Evolutionary conservation across 2,329 filamentous ascomycete species (phyloP).

Genomic region (Dryadomyces quercivorus): DNA sequence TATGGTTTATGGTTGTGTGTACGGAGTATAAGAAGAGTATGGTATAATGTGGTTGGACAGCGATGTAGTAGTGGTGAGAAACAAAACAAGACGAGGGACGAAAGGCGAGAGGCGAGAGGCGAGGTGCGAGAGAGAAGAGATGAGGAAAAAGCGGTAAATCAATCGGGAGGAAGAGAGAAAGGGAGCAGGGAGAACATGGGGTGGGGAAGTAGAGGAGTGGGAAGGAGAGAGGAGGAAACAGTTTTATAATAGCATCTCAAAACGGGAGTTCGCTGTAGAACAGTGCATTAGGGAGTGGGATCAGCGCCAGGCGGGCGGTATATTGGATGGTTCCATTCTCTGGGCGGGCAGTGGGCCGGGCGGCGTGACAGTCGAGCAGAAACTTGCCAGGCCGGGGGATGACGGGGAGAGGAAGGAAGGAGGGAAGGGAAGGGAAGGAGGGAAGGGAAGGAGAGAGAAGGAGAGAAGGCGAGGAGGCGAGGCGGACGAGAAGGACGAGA

Average conservation of each 20-base stretch:
- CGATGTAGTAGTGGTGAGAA: too few relatives aligned
- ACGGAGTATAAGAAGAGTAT: too few relatives aligned
- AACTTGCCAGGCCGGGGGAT: background rate
- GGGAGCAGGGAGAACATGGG: background rate
- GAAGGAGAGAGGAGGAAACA: background rate
- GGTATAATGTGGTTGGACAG: too few relatives aligned
- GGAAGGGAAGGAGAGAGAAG: background rate
- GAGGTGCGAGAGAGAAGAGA: background rate
- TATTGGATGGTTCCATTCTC: conserved; percentile 11
- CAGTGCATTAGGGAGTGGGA: conserved; percentile 8
- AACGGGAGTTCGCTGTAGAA: background rate
- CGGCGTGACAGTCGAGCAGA: background rate
- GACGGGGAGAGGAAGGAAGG: background rate
- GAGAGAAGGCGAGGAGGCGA: background rate
- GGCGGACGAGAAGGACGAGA: too few relatives aligned
- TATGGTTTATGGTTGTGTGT: too few relatives aligned
- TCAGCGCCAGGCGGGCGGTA: conserved; percentile 8
- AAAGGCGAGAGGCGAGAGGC: too few relatives aligned
- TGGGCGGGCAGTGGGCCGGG: background rate
- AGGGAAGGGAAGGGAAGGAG: background rate
- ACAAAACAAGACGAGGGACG: background rate
- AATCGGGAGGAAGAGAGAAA: background rate
- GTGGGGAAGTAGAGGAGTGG: background rate
- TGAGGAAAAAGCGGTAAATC: background rate
- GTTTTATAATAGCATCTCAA: conserved; percentile 1